These are phyloP conservation scores for Puccinia triticina DNA, from an alignment of 1,284 basidiomycete genomes.

Conservation along the genomic window DNA sequence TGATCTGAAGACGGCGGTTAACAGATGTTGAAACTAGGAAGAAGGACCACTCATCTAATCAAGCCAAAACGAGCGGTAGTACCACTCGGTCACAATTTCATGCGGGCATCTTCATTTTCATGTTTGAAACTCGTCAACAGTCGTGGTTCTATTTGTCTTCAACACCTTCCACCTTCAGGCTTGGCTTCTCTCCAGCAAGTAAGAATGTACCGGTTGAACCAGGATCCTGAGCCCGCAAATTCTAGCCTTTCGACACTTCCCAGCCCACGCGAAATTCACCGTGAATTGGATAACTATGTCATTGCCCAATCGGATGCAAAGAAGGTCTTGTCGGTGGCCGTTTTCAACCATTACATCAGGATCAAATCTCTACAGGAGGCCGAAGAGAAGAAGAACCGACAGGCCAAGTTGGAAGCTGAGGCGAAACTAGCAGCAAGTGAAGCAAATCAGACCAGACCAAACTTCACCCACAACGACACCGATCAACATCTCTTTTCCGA, in stretches of 20 bases:
- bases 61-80: not conserved
- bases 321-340: slow-evolving; percentile 56
- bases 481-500: slow-evolving; percentile 6
- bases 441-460: not conserved
- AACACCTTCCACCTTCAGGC: not conserved
- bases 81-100: not conserved
- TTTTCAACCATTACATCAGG: slow-evolving; percentile 58
- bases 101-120: not conserved
- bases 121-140: not conserved
- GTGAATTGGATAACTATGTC: slow-evolving; percentile 57
- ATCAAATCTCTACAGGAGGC: slow-evolving; percentile 20
- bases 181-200: not conserved
- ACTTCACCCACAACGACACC: not conserved
- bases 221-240: not conserved
- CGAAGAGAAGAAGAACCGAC: slow-evolving; percentile 32
- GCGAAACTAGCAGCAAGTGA: slow-evolving; percentile 1
- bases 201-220: not conserved
- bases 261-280: slow-evolving; percentile 55
- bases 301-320: slow-evolving; percentile 57
- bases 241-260: slow-evolving; percentile 24
- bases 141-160: not conserved
- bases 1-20: not conserved
- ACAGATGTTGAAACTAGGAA: slow-evolving; percentile 19
- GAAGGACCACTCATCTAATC: slow-evolving; percentile 6
- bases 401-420: not conserved